A percentile compares a stretch with the other conserved stretches of the same genome.
Conservation (phyloP, 352 stramenopile species). For the Phytophthora rubi region DNA sequence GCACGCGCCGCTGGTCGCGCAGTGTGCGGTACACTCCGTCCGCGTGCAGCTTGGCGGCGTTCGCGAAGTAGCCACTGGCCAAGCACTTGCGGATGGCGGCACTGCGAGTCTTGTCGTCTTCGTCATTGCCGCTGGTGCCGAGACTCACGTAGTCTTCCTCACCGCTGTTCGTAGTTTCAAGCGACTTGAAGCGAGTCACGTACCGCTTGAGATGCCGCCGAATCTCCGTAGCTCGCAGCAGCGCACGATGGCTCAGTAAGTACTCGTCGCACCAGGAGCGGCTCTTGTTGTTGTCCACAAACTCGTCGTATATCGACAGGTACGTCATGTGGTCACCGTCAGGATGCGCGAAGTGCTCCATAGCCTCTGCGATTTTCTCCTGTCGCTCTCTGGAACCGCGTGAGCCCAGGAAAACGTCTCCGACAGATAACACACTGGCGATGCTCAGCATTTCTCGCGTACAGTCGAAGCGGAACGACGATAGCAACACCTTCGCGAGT, state of each 20-base stretch:
- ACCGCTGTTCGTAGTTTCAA: conserved; percentile 3
- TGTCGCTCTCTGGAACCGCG: conserved; percentile 72
- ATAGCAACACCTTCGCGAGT: conserved; percentile 71
- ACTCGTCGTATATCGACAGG: conserved; percentile 74
- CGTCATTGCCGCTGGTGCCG: conserved; percentile 11
- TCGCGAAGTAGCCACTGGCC: conserved; percentile 93
- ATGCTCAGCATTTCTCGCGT: conserved; percentile 95
- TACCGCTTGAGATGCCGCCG: conserved; percentile 73
- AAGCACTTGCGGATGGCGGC: conserved; percentile 66
- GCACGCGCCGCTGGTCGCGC: conserved; percentile 67
- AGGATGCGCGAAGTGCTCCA: conserved; percentile 70
- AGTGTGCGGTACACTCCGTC: conserved; percentile 72
- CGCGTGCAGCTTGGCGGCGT: conserved; percentile 96
- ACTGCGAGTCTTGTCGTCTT: conserved; percentile 35
- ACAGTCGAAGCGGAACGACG: conserved; percentile 81
- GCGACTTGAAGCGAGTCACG: conserved; percentile 56
- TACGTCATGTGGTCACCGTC: conserved; percentile 80
- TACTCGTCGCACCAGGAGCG: conserved; percentile 82
- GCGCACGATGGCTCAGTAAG: conserved; percentile 61
- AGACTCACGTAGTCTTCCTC: conserved; percentile 28
- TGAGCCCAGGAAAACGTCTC: conserved; percentile 73
- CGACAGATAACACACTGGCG: conserved; percentile 96
- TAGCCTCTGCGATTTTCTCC: conserved; percentile 67
- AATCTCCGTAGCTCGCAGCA: conserved; percentile 72
- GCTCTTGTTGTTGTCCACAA: conserved; percentile 66